Evolutionary conservation across 1,284 basidiomycete species (phyloP).

Genomic region (Ustilago cynodontis): DNA sequence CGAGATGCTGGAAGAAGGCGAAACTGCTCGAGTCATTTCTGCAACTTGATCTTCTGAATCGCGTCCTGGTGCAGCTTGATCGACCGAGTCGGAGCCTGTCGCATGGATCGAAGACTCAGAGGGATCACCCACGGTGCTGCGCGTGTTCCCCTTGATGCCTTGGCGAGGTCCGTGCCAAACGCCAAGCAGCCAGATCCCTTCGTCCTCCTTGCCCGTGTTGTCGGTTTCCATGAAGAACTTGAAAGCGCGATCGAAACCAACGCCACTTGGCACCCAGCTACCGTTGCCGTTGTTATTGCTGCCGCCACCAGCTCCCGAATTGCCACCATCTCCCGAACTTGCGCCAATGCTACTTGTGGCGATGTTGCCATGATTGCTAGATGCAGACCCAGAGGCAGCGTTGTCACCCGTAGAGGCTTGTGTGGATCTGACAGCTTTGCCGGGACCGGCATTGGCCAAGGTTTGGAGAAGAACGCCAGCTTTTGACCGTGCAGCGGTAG

Average conservation of each 20-base stretch:
- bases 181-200: constrained; percentile 63
- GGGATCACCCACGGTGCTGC: neutral
- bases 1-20: constrained; percentile 22
- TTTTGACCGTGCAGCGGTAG: constrained; percentile 15
- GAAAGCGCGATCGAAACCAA: constrained; percentile 58
- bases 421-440: constrained; percentile 9
- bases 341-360: neutral
- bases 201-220: constrained; percentile 28
- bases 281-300: constrained; percentile 5
- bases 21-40: constrained; percentile 16
- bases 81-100: neutral
- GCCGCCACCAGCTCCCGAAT: neutral
- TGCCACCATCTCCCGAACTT: neutral
- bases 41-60: constrained; percentile 11
- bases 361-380: constrained; percentile 3
- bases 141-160: neutral
- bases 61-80: neutral
- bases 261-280: constrained; percentile 40
- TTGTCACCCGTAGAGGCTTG: constrained; percentile 12
- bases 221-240: constrained; percentile 61
- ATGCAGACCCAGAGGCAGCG: constrained; percentile 4
- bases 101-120: constrained; percentile 6
- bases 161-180: constrained; percentile 58
- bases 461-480: constrained; percentile 37
- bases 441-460: constrained; percentile 15